phyloP scores from a whole-genome alignment of 2,329 filamentous ascomycete genomes.

The Stachybotrys chartarum region DNA sequence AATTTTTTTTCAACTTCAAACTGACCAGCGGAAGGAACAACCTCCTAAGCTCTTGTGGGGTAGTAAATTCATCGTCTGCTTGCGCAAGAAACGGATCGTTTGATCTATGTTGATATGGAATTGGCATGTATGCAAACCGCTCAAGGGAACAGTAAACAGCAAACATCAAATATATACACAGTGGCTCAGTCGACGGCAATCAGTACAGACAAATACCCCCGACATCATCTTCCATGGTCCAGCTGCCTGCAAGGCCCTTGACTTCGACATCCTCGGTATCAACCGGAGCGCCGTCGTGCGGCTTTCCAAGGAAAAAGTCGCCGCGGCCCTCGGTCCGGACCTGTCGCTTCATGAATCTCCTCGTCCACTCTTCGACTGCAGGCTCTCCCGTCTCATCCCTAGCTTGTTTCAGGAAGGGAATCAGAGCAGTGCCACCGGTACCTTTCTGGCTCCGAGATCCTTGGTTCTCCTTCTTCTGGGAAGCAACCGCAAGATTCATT shows the following conservation, averaged over 20 bases:
- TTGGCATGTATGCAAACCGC: no score
- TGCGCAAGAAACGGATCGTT: no score
- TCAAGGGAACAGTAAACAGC: no score
- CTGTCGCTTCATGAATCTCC: slow-evolving; percentile 48
- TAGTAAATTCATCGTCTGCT: no score
- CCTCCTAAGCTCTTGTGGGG: no score
- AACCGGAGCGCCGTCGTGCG: slow-evolving; percentile 32
- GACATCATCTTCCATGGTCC: slow-evolving; percentile 79
- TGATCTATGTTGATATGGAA: no score
- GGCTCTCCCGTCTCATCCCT: slow-evolving; percentile 93
- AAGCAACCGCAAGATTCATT: slow-evolving; percentile 58
- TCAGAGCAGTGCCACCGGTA: slow-evolving; percentile 87
- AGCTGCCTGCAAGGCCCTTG: slow-evolving; percentile 70
- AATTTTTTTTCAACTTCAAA: no score
- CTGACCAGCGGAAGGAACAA: no score
- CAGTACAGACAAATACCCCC: slow-evolving; percentile 55
- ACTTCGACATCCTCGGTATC: slow-evolving; percentile 40
- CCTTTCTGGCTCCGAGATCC: slow-evolving; percentile 58
- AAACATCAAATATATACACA: no score
- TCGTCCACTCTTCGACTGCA: slow-evolving; percentile 63
- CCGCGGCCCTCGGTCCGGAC: slow-evolving; percentile 40
- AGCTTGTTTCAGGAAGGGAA: slow-evolving; percentile 94
- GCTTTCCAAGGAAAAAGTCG: slow-evolving; percentile 53
- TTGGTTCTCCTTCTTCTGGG: slow-evolving; percentile 38
- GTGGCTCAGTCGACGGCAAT: not conserved